Evolutionary conservation across 2,329 filamentous ascomycete species (phyloP).

Genomic region (Macroventuria anomochaeta): DNA sequence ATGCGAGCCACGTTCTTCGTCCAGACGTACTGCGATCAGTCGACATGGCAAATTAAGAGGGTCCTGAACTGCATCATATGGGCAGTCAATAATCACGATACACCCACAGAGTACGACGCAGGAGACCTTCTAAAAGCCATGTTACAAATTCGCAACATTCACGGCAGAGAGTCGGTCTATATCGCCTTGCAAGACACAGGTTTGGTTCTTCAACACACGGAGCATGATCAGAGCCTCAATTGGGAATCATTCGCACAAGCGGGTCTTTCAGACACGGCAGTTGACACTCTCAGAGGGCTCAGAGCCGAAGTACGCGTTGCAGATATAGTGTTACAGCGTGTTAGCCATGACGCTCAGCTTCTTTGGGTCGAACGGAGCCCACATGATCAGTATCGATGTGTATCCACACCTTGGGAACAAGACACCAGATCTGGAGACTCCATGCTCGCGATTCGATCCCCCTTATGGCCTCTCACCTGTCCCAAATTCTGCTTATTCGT

Average conservation of each 20-base stretch:
- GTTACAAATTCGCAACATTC: background rate
- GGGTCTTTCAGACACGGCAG: background rate
- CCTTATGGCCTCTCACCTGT: background rate
- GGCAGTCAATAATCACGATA: background rate
- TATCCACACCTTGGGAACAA: background rate
- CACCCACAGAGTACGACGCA: too few species aligned
- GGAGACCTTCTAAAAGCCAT: background rate
- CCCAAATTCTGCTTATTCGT: background rate
- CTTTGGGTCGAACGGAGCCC: background rate
- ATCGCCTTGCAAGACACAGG: background rate
- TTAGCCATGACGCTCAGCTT: background rate
- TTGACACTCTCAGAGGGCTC: background rate
- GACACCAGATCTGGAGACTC: background rate
- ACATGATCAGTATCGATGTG: background rate
- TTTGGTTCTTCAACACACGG: background rate
- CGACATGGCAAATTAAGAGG: conserved; percentile 15
- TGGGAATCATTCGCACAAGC: background rate
- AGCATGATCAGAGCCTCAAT: too few species aligned
- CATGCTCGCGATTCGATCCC: background rate
- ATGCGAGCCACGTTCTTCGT: conserved; percentile 2
- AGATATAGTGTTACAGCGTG: background rate
- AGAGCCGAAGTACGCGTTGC: background rate
- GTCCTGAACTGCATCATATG: background rate
- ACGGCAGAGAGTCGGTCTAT: background rate
- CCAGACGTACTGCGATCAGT: conserved; percentile 10